These are phyloP conservation scores for Pisolithus marmoratus DNA, from an alignment of 768 basidiomycete genomes.

Conservation along the genomic window DNA sequence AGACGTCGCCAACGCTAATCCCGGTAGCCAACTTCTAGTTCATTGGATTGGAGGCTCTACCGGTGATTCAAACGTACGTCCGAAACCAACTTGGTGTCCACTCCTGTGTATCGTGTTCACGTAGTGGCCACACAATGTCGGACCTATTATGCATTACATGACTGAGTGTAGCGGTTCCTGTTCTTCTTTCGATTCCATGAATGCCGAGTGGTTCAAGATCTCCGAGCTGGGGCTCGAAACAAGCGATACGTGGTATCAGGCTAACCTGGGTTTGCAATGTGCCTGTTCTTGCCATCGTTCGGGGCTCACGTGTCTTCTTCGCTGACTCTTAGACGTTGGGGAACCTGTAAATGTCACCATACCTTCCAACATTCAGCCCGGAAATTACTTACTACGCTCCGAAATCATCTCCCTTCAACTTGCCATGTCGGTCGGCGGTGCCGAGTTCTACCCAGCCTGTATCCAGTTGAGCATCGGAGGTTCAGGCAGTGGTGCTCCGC, in stretches of 20 bases:
- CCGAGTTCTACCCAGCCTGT: conserved; percentile 33
- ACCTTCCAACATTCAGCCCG: conserved; percentile 50
- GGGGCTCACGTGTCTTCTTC: background rate
- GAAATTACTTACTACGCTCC: conserved; percentile 71
- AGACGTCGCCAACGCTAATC: conserved; percentile 49
- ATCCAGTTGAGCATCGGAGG: conserved; percentile 26
- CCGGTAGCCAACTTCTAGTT: conserved; percentile 49
- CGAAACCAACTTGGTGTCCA: background rate
- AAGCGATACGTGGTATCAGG: conserved; percentile 43
- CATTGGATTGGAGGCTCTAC: conserved; percentile 47
- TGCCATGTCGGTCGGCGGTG: conserved; percentile 49
- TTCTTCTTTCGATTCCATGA: conserved; percentile 49
- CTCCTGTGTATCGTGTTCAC: background rate
- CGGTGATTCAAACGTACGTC: conserved; percentile 28
- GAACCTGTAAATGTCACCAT: conserved; percentile 36
- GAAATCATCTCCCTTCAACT: conserved; percentile 76
- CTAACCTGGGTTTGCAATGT: conserved; percentile 39
- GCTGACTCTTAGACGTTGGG: conserved; percentile 28
- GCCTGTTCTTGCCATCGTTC: background rate
- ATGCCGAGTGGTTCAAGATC: conserved; percentile 73
- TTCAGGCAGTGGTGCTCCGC: conserved; percentile 15
- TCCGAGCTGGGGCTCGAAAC: conserved; percentile 41
- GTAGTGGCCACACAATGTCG: conserved; percentile 53
- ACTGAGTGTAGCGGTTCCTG: conserved; percentile 54
- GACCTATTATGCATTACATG: conserved; percentile 73